A percentile compares a stretch with the other conserved stretches of the same genome.
Conservation (phyloP, 495 filamentous ascomycete species). For the Lophium mytilinum region DNA sequence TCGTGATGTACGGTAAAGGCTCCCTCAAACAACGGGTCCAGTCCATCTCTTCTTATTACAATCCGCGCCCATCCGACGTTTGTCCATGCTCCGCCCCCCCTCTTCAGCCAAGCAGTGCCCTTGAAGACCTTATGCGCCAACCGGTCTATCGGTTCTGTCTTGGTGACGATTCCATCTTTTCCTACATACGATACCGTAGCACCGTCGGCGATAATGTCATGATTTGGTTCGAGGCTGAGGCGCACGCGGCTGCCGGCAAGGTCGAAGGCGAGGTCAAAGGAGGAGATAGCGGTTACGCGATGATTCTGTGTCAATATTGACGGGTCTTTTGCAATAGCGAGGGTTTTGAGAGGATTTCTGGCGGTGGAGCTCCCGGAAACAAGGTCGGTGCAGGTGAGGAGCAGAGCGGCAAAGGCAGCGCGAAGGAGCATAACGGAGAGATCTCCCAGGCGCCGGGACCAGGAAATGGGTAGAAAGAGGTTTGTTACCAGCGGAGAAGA, state of each 20-base stretch:
- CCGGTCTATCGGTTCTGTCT: slow-evolving; percentile 58
- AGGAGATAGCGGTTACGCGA: slow-evolving; percentile 65
- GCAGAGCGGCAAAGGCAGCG: slow-evolving; percentile 9
- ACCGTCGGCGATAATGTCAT: slow-evolving; percentile 75
- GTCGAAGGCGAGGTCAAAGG: slow-evolving; percentile 76
- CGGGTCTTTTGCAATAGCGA: slow-evolving; percentile 66
- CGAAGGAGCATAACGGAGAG: not conserved
- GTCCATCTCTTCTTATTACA: slow-evolving; percentile 65
- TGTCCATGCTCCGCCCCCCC: slow-evolving; percentile 58
- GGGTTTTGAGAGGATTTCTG: slow-evolving; percentile 65
- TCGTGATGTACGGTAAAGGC: slow-evolving; percentile 73
- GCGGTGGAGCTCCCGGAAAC: slow-evolving; percentile 59
- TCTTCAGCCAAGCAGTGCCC: slow-evolving; percentile 65
- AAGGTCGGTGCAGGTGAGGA: slow-evolving; percentile 1
- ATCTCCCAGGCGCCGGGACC: not conserved
- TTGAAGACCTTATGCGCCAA: slow-evolving; percentile 74
- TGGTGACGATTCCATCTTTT: slow-evolving; percentile 54
- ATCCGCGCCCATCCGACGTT: slow-evolving; percentile 83
- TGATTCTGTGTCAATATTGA: slow-evolving; percentile 71
- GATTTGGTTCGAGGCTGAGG: slow-evolving; percentile 79
- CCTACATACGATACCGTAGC: slow-evolving; percentile 65
- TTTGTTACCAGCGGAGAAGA: not conserved
- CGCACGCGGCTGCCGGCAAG: slow-evolving; percentile 62
- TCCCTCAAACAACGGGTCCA: slow-evolving; percentile 77
- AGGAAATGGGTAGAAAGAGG: not conserved